Evolutionary conservation across 805 yeast species (phyloP).

Genomic region (Clavispora fructus): DNA sequence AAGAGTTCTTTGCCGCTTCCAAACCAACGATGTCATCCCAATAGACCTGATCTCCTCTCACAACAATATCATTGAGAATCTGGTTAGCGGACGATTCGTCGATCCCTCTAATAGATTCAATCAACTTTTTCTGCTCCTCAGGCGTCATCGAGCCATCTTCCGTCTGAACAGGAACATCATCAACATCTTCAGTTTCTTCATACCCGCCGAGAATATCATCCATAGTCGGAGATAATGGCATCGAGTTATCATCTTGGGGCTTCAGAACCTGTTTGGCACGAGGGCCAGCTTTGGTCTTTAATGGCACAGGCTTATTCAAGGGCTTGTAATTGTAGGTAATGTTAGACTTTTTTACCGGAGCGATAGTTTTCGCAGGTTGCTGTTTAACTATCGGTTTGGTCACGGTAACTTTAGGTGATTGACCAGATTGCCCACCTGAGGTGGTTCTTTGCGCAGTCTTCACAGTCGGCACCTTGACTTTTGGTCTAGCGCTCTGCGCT

Average conservation of each 20-base stretch:
- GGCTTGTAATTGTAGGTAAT: slow-evolving; percentile 28
- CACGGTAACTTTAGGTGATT: slow-evolving; percentile 5
- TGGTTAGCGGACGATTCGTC: slow-evolving; percentile 77
- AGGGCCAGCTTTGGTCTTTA: not conserved
- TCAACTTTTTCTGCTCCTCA: slow-evolving; percentile 33
- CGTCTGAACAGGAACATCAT: not conserved
- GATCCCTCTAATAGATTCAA: slow-evolving; percentile 57
- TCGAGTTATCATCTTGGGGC: not conserved
- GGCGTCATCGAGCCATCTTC: slow-evolving; percentile 8
- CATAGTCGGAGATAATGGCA: slow-evolving; percentile 21
- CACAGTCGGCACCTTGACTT: slow-evolving; percentile 1
- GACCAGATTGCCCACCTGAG: not conserved
- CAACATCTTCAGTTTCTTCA: slow-evolving; percentile 11
- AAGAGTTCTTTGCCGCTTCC: slow-evolving; percentile 78
- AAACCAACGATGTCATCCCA: slow-evolving; percentile 97
- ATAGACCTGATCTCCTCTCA: slow-evolving; percentile 82
- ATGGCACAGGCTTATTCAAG: slow-evolving; percentile 7
- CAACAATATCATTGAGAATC: slow-evolving; percentile 81
- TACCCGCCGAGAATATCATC: slow-evolving; percentile 21
- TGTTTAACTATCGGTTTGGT: slow-evolving; percentile 1
- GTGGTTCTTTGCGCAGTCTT: slow-evolving; percentile 6
- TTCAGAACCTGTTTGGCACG: not conserved
- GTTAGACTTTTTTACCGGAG: slow-evolving; percentile 18
- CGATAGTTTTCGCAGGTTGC: slow-evolving; percentile 5
- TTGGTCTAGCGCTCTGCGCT: slow-evolving; percentile 5